These are phyloP conservation scores for Corylus americana DNA, from an alignment of 306 rosid genomes.

Conservation along the genomic window DNA sequence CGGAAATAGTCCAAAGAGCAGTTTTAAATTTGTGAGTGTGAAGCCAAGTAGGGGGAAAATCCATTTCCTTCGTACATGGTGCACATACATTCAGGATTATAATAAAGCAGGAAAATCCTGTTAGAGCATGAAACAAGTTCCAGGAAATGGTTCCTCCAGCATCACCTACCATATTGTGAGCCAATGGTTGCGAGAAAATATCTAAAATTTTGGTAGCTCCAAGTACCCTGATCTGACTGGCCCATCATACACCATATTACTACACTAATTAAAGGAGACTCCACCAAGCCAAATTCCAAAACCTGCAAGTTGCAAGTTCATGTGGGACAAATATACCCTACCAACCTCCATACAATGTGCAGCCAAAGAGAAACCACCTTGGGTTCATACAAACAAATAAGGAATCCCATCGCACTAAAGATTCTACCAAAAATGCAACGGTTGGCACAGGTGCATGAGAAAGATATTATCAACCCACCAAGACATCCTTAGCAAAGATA, in stretches of 20 bases:
- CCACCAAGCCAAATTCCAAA: not conserved
- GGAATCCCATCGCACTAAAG: not conserved
- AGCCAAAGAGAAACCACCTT: not conserved
- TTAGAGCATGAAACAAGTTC: no score
- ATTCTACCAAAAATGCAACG: not conserved
- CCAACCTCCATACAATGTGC: not conserved
- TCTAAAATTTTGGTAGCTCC: not conserved
- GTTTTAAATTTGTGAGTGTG: no score
- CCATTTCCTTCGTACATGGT: no score
- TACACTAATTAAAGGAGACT: not conserved
- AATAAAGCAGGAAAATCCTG: no score
- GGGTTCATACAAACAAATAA: not conserved
- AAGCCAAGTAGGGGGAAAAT: no score
- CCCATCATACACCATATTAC: not conserved
- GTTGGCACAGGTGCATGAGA: not conserved
- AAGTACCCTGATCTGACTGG: not conserved
- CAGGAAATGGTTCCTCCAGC: no score
- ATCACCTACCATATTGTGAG: no score
- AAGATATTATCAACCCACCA: not conserved
- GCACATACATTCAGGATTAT: no score
- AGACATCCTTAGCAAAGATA: not conserved
- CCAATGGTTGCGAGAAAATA: no score
- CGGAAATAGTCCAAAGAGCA: no score
- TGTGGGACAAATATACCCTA: not conserved
- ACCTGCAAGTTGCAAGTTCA: not conserved